Conservation (phyloP, 495 filamentous ascomycete genomes). For the Aspergillus campestris region DNA sequence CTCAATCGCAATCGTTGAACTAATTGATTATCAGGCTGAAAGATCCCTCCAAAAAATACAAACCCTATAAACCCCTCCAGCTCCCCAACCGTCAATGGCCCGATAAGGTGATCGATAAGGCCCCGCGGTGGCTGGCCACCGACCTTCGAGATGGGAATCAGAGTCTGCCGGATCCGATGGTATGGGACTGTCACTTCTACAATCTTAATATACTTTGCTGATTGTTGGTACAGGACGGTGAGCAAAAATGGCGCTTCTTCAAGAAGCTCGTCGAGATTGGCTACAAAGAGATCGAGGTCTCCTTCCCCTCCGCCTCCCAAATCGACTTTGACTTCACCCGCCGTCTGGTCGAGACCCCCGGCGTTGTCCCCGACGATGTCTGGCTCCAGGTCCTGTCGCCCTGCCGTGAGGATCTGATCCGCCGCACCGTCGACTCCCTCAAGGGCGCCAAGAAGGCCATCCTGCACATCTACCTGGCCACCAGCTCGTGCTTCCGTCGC, state of each 20-base stretch:
- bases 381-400: slow-evolving; percentile 93
- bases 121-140: slow-evolving; percentile 79
- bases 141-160: slow-evolving; percentile 87
- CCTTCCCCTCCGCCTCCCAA: slow-evolving; percentile 88
- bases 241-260: slow-evolving; percentile 94
- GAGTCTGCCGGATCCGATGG: slow-evolving; percentile 83
- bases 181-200: slow-evolving; percentile 19
- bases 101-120: slow-evolving; percentile 60
- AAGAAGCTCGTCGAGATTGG: slow-evolving; percentile 87
- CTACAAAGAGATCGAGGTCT: slow-evolving; percentile 98
- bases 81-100: slow-evolving; percentile 92
- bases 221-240: slow-evolving; percentile 55
- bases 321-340: slow-evolving; percentile 95
- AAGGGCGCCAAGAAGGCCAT: slow-evolving; percentile 92
- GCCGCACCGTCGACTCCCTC: slow-evolving; percentile 80
- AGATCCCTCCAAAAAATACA: slow-evolving; percentile 91
- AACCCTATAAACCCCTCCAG: slow-evolving; percentile 63
- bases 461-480: slow-evolving; percentile 93
- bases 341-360: slow-evolving; percentile 78
- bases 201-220: background rate
- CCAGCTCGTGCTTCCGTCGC: slow-evolving; percentile 82
- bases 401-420: slow-evolving; percentile 88
- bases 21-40: slow-evolving; percentile 59
- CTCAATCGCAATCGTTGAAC: slow-evolving; percentile 4
- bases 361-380: slow-evolving; percentile 82